Evolutionary conservation across 1,284 basidiomycete genomes (phyloP).

Genomic region (Butyriboletus appendiculatus): DNA sequence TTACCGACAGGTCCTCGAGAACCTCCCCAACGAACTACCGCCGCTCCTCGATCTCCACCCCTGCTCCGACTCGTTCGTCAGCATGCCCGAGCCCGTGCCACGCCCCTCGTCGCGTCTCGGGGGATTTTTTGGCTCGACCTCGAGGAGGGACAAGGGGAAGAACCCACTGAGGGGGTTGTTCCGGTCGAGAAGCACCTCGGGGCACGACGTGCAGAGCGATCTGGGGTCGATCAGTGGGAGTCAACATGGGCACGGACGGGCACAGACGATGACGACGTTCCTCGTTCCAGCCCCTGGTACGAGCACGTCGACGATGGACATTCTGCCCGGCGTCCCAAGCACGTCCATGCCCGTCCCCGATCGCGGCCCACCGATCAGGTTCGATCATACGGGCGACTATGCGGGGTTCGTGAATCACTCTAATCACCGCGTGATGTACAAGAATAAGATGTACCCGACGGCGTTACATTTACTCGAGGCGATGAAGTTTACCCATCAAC

Average conservation of each 20-base stretch:
- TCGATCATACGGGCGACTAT: slow-evolving; percentile 35
- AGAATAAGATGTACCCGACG: slow-evolving; percentile 55
- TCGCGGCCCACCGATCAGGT: slow-evolving; percentile 29
- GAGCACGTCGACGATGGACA: neutral
- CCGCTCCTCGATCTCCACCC: slow-evolving; percentile 32
- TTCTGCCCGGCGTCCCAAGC: neutral
- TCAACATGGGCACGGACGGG: slow-evolving; percentile 22
- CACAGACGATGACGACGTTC: slow-evolving; percentile 23
- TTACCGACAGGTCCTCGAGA: slow-evolving; percentile 46
- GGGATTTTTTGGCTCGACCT: slow-evolving; percentile 24
- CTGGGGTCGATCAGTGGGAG: slow-evolving; percentile 15
- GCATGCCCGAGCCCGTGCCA: slow-evolving; percentile 2
- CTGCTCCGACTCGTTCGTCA: slow-evolving; percentile 9
- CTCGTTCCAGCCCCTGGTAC: slow-evolving; percentile 22
- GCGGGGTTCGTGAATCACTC: slow-evolving; percentile 60
- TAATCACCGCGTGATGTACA: slow-evolving; percentile 52
- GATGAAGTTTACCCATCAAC: slow-evolving; percentile 54
- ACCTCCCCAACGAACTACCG: slow-evolving; percentile 46
- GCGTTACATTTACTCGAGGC: slow-evolving; percentile 70
- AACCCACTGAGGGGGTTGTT: slow-evolving; percentile 26
- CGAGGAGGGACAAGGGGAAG: slow-evolving; percentile 30
- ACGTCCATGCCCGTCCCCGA: slow-evolving; percentile 24
- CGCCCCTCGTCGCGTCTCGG: slow-evolving; percentile 21
- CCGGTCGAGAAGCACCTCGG: slow-evolving; percentile 28
- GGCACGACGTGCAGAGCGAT: slow-evolving; percentile 10